These are phyloP conservation scores for Cardamine chenopodiifolia DNA, from an alignment of 345 rosid species.

Conservation along the genomic window DNA sequence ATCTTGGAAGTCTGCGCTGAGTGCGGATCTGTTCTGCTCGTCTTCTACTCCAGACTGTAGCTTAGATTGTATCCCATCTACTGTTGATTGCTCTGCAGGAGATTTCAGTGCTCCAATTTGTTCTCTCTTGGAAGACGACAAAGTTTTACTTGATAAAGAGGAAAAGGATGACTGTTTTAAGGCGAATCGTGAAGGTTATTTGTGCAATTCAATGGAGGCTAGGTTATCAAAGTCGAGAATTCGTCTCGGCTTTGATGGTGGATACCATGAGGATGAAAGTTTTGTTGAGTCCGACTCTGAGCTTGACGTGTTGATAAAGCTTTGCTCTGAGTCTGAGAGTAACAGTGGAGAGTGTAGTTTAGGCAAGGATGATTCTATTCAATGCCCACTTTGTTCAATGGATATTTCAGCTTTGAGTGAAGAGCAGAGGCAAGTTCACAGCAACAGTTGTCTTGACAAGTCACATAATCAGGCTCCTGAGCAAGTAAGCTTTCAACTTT, in stretches of 20 bases:
- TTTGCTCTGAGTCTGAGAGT: slow-evolving; percentile 48
- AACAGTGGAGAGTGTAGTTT: slow-evolving; percentile 39
- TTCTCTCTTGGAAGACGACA: neutral
- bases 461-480: slow-evolving; percentile 42
- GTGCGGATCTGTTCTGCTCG: slow-evolving; percentile 9
- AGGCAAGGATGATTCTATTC: slow-evolving; percentile 41
- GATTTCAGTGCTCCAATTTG: slow-evolving; percentile 2
- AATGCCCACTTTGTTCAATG: slow-evolving; percentile 73
- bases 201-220: slow-evolving; percentile 64
- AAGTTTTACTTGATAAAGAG: neutral
- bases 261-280: slow-evolving; percentile 29
- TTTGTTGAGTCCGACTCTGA: slow-evolving; percentile 50
- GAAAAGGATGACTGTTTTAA: slow-evolving; percentile 36
- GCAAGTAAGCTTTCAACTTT: slow-evolving; percentile 47
- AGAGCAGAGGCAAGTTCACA: slow-evolving; percentile 67
- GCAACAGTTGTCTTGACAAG: slow-evolving; percentile 77
- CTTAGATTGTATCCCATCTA: slow-evolving; percentile 70
- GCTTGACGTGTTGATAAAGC: slow-evolving; percentile 62
- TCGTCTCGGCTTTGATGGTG: slow-evolving; percentile 27
- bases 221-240: slow-evolving; percentile 47
- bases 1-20: neutral
- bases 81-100: slow-evolving; percentile 49
- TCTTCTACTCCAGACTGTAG: slow-evolving; percentile 48
- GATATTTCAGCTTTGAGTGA: slow-evolving; percentile 72
- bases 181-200: slow-evolving; percentile 49